Percentiles rank a stretch among this genome's conserved stretches.
Evolutionary conservation across 2,329 filamentous ascomycete species (phyloP).

Genomic region (Clonostachys byssicola): DNA sequence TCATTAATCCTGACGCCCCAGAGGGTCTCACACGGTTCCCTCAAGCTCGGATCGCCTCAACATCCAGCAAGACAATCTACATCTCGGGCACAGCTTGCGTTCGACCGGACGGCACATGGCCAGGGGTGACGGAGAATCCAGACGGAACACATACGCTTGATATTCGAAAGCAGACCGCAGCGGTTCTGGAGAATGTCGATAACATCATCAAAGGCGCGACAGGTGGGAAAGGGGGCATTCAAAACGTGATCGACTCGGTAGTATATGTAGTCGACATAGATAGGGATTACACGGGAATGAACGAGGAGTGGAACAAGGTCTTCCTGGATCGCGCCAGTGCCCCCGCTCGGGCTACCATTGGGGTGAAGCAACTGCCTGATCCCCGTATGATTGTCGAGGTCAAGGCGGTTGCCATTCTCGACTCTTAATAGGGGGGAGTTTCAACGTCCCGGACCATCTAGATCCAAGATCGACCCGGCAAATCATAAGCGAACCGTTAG

Average conservation of each 20-base stretch:
- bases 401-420: conserved; percentile 19
- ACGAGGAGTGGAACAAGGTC: conserved; percentile 40
- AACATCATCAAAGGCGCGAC: conserved; percentile 28
- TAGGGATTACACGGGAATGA: conserved; percentile 34
- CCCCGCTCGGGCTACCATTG: conserved; percentile 26
- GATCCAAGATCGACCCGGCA: too few species aligned
- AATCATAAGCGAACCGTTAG: too few species aligned
- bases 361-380: conserved; percentile 21
- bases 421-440: conserved; percentile 5
- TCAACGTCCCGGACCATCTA: too few species aligned
- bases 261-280: conserved; percentile 36
- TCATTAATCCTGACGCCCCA: conserved; percentile 19
- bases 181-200: conserved; percentile 28
- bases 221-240: conserved; percentile 23
- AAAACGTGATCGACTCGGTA: conserved; percentile 30
- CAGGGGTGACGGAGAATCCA: conserved; percentile 25
- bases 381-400: conserved; percentile 23
- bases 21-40: conserved; percentile 19
- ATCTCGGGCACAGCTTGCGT: conserved; percentile 29
- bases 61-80: conserved; percentile 28
- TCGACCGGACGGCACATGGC: conserved; percentile 23
- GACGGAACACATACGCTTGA: conserved; percentile 26
- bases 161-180: conserved; percentile 28
- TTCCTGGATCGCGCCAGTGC: conserved; percentile 26
- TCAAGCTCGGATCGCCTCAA: conserved; percentile 26